phyloP scores from a whole-genome alignment of 805 yeast genomes.

The Scheffersomyces coipomensis region DNA sequence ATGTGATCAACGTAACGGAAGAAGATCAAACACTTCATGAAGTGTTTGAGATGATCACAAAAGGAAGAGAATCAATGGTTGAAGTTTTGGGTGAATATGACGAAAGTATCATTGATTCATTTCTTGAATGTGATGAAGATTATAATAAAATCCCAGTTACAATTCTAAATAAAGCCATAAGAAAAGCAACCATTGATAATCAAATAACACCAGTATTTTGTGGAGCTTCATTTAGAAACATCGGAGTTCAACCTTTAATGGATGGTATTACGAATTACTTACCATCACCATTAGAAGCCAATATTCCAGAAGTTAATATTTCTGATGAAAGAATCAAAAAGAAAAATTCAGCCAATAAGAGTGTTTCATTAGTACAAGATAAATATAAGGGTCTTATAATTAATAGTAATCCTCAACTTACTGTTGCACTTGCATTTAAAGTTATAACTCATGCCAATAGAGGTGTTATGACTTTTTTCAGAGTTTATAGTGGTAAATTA shows the following conservation, averaged over 20 bases:
- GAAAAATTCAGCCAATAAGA: slow-evolving; percentile 12
- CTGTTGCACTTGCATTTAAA: slow-evolving; percentile 86
- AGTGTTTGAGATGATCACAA: slow-evolving; percentile 46
- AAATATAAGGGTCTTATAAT: slow-evolving; percentile 47
- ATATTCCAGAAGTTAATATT: slow-evolving; percentile 51
- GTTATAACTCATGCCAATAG: slow-evolving; percentile 82
- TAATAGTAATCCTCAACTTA: slow-evolving; percentile 55
- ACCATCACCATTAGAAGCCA: slow-evolving; percentile 76
- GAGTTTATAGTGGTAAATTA: slow-evolving; percentile 84
- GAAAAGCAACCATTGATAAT: slow-evolving; percentile 58
- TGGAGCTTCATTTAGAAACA: slow-evolving; percentile 89
- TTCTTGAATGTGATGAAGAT: slow-evolving; percentile 68
- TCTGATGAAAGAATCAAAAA: slow-evolving; percentile 13
- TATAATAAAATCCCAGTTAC: slow-evolving; percentile 61
- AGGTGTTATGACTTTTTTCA: slow-evolving; percentile 79
- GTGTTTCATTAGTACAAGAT: slow-evolving; percentile 37
- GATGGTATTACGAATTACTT: slow-evolving; percentile 77
- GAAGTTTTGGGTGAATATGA: slow-evolving; percentile 85
- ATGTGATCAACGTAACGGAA: slow-evolving; percentile 43
- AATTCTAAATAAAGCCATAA: slow-evolving; percentile 57
- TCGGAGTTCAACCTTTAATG: slow-evolving; percentile 92
- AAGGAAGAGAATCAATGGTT: slow-evolving; percentile 70
- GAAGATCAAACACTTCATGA: slow-evolving; percentile 22
- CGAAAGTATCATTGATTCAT: slow-evolving; percentile 73
- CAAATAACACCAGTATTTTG: slow-evolving; percentile 78